A percentile compares a stretch with the other conserved stretches of the same genome.
These are phyloP conservation scores for Phytophthora pinifolia DNA, from an alignment of 352 stramenopile species.

Conservation along the genomic window DNA sequence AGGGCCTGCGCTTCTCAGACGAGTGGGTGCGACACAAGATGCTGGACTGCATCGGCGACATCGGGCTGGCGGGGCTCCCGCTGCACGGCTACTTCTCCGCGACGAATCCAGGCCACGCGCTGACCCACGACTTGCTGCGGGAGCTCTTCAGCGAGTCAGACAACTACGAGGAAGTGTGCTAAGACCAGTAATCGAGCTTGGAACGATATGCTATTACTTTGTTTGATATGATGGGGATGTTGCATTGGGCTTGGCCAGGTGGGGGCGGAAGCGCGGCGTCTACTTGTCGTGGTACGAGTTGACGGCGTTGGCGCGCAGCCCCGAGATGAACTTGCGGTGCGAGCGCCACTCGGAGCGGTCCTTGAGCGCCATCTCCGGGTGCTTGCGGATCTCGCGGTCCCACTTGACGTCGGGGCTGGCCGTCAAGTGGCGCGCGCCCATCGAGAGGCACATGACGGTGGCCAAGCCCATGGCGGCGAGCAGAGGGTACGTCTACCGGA, in stretches of 20 bases:
- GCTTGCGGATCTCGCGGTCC: conserved; percentile 59
- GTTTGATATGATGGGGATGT: neutral
- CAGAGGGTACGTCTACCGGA: conserved; percentile 51
- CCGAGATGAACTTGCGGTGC: conserved; percentile 48
- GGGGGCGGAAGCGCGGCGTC: neutral
- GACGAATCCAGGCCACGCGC: conserved; percentile 61
- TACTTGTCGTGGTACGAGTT: conserved; percentile 41
- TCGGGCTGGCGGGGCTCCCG: conserved; percentile 52
- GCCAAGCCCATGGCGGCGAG: conserved; percentile 41
- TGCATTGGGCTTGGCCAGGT: neutral
- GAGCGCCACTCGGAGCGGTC: conserved; percentile 51
- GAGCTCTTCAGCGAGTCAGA: conserved; percentile 42
- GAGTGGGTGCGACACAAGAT: conserved; percentile 78
- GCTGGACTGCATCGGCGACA: conserved; percentile 71
- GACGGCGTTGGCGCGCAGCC: conserved; percentile 43
- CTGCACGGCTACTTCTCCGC: conserved; percentile 70
- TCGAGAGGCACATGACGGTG: conserved; percentile 39
- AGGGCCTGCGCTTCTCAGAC: conserved; percentile 56
- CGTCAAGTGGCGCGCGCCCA: conserved; percentile 52
- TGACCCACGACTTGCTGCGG: conserved; percentile 61
- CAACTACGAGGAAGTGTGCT: conserved; percentile 46
- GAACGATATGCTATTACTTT: conserved; percentile 10
- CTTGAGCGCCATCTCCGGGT: conserved; percentile 45
- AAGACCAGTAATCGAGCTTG: conserved; percentile 3
- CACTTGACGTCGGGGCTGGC: conserved; percentile 60